Conservation (phyloP, 306 rosid species). For the Vigna radiata region DNA sequence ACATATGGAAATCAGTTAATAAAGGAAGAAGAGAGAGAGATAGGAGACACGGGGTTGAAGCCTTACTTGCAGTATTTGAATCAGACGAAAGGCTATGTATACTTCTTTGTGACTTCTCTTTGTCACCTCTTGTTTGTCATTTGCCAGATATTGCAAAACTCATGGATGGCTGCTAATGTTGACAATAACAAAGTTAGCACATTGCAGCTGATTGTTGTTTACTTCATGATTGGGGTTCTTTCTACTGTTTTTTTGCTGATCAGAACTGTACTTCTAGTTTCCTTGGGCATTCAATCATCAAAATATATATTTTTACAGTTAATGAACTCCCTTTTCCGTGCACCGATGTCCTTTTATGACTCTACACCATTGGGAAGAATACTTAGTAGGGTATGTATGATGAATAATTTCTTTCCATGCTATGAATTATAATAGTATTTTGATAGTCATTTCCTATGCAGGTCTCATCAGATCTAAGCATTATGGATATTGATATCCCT, state of each 20-base stretch:
- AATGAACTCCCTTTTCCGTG: conserved; percentile 57
- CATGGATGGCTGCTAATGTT: conserved; percentile 60
- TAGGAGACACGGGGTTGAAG: conserved; percentile 54
- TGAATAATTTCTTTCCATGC: neutral
- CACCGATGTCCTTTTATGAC: conserved; percentile 64
- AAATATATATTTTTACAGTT: conserved; percentile 45
- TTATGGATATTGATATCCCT: conserved; percentile 59
- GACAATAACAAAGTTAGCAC: conserved; percentile 39
- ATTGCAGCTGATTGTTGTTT: conserved; percentile 40
- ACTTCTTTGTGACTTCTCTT: conserved; percentile 36
- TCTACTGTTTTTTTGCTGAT: conserved; percentile 29
- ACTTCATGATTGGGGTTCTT: conserved; percentile 42
- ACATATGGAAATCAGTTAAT: conserved; percentile 50
- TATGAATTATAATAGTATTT: conserved; percentile 12
- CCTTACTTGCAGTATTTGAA: conserved; percentile 61
- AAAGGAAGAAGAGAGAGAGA: conserved; percentile 60
- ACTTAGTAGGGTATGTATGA: conserved; percentile 59
- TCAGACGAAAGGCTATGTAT: conserved; percentile 47
- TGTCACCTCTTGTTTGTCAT: conserved; percentile 34
- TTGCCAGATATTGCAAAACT: conserved; percentile 52
- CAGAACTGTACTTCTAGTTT: conserved; percentile 34
- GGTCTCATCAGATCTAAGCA: conserved; percentile 61
- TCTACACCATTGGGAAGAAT: conserved; percentile 69
- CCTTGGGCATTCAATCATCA: conserved; percentile 51
- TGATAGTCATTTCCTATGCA: conserved; percentile 9